phyloP scores from a whole-genome alignment of 306 rosid species.

The Rosa multiflora region DNA sequence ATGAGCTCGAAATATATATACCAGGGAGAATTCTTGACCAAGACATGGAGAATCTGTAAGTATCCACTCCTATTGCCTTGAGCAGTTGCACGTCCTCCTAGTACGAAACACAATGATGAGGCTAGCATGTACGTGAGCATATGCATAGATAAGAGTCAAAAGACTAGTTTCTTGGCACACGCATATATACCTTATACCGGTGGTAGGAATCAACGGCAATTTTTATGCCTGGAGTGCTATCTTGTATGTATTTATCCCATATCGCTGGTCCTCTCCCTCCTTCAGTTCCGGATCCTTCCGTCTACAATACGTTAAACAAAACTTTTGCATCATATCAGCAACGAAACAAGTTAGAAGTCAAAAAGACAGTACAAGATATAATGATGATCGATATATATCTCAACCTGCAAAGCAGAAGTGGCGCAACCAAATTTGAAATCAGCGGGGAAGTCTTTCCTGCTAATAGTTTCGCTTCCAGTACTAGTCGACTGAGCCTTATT shows the following conservation, averaged over 20 bases:
- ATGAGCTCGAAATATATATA: not conserved
- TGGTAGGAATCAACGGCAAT: not conserved
- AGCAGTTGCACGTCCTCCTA: conserved; percentile 11
- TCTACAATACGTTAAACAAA: not conserved
- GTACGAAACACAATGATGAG: not conserved
- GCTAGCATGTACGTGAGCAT: not conserved
- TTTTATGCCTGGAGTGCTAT: not conserved
- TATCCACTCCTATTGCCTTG: conserved; percentile 2
- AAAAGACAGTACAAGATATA: not conserved
- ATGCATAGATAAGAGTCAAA: not conserved
- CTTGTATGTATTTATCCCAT: not conserved
- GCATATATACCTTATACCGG: not conserved
- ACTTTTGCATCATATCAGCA: not conserved
- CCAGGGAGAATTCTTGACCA: conserved; percentile 11
- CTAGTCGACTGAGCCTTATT: not conserved
- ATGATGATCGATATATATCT: not conserved
- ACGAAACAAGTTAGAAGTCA: not conserved
- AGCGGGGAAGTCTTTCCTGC: not conserved
- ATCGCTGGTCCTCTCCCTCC: not conserved
- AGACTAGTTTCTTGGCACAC: not conserved
- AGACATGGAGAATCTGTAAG: conserved; percentile 7
- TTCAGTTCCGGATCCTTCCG: conserved; percentile 5
- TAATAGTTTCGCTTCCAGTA: not conserved
- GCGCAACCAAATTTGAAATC: conserved; percentile 11
- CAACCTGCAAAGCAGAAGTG: conserved; percentile 2